Evolutionary conservation across 371 early-diverging fungal genomes (phyloP).

Genomic region (Apophysomyces trapeziformis): DNA sequence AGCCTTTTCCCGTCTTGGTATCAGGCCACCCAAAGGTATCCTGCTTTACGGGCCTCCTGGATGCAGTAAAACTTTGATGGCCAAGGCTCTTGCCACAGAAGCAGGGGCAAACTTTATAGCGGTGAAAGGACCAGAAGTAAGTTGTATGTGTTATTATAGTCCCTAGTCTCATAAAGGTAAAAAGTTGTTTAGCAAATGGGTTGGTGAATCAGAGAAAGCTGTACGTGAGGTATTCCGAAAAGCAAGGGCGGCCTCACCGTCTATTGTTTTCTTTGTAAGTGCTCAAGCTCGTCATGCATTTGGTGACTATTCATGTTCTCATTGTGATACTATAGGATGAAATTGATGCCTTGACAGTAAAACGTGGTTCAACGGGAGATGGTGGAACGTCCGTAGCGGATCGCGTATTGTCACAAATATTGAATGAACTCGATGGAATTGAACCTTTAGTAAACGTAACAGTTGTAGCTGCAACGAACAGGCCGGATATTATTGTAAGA

Average conservation of each 20-base stretch:
- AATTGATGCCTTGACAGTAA: conserved; percentile 96
- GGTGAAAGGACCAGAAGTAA: conserved; percentile 95
- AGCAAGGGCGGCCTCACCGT: conserved; percentile 93
- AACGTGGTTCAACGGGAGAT: conserved; percentile 71
- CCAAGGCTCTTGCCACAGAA: conserved; percentile 96
- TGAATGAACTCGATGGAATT: conserved; percentile 97
- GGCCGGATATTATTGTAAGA: conserved; percentile 94
- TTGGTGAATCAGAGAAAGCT: conserved; percentile 98
- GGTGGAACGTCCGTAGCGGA: conserved; percentile 86
- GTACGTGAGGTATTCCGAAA: conserved; percentile 94
- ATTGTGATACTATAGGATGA: conserved; percentile 76
- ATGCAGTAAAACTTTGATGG: conserved; percentile 97
- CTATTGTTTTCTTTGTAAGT: conserved; percentile 96
- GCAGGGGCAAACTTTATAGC: conserved; percentile 97
- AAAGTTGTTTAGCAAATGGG: conserved; percentile 95
- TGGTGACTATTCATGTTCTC: neutral
- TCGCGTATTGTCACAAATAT: conserved; percentile 91
- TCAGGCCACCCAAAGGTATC: conserved; percentile 96
- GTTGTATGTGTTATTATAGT: conserved; percentile 8
- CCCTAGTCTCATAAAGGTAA: conserved; percentile 1
- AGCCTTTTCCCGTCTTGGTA: conserved; percentile 84
- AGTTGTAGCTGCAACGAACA: conserved; percentile 98
- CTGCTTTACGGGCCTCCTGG: conserved; percentile 98
- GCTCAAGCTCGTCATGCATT: neutral
- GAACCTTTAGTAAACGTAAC: conserved; percentile 94